phyloP scores from a whole-genome alignment of 2,329 filamentous ascomycete genomes.

The Fusarium sp. region DNA sequence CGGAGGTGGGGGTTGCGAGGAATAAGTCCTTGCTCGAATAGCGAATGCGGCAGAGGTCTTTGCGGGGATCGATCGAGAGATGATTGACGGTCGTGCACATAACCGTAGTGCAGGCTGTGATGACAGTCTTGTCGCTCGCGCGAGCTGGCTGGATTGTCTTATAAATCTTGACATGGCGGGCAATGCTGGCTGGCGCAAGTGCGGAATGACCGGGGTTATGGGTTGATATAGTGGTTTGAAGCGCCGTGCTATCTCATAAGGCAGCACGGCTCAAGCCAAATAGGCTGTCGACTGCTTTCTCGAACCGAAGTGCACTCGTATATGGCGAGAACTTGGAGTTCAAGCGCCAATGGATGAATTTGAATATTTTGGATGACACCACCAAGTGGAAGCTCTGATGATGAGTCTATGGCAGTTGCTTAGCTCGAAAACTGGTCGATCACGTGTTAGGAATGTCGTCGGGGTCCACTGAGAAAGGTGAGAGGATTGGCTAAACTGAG shows the following conservation, averaged over 20 bases:
- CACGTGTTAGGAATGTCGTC: conserved; percentile 49
- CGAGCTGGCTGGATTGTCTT: conserved; percentile 74
- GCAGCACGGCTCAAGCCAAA: conserved; percentile 43
- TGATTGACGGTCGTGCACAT: conserved; percentile 54
- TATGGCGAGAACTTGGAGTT: conserved; percentile 34
- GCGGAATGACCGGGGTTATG: conserved; percentile 53
- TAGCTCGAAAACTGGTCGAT: conserved; percentile 50
- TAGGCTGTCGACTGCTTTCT: conserved; percentile 13
- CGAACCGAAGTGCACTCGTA: conserved; percentile 17
- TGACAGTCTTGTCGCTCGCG: conserved; percentile 70
- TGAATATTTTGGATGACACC: conserved; percentile 49
- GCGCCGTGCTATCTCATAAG: conserved; percentile 52
- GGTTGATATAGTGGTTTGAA: conserved; percentile 35
- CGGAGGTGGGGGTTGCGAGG: conserved; percentile 55
- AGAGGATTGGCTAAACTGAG: conserved; percentile 23
- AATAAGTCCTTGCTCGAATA: conserved; percentile 54
- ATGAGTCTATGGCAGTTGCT: conserved; percentile 45
- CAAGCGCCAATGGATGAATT: conserved; percentile 41
- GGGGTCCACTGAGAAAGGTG: conserved; percentile 29
- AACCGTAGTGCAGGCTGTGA: conserved; percentile 65
- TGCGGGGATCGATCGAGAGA: conserved; percentile 49
- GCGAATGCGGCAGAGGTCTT: conserved; percentile 47
- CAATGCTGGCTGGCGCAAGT: conserved; percentile 48
- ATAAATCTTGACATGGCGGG: conserved; percentile 73
- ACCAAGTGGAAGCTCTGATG: conserved; percentile 47